Evolutionary conservation across 169 alveolate species (phyloP).

Genomic region (Plasmodium vivax): DNA sequence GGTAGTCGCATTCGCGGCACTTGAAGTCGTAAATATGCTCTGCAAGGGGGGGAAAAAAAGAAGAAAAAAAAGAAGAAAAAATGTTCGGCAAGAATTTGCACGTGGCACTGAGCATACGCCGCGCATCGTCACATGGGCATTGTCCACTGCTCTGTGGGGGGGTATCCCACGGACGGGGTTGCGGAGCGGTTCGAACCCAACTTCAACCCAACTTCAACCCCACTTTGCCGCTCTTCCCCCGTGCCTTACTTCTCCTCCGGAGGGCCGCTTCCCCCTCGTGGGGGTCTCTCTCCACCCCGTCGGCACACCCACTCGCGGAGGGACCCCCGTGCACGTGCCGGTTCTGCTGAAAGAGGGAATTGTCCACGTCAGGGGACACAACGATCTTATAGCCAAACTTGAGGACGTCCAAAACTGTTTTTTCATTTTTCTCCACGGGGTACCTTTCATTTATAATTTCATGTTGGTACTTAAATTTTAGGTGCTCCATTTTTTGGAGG

Average conservation of each 20-base stretch:
- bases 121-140: background rate
- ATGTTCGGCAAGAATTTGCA: background rate
- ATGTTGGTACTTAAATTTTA: constrained; percentile 50
- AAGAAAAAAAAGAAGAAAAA: background rate
- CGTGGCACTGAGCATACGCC: background rate
- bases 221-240: background rate
- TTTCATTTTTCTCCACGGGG: constrained; percentile 50
- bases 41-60: background rate
- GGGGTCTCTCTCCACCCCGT: background rate
- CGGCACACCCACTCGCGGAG: background rate
- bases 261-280: background rate
- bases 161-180: background rate
- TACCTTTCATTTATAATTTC: constrained; percentile 49
- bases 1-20: constrained; percentile 41
- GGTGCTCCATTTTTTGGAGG: constrained; percentile 40
- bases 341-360: constrained; percentile 28
- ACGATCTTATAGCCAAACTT: constrained; percentile 47
- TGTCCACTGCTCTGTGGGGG: background rate
- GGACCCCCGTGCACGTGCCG: background rate
- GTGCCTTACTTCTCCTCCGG: background rate
- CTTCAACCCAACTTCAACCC: background rate
- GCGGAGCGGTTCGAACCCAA: too few relatives aligned
- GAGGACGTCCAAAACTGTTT: constrained; percentile 31
- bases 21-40: constrained; percentile 51
- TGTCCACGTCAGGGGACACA: constrained; percentile 57